Evolutionary conservation across 139 green algal species (phyloP), one percentile per base, ranked within the genome.

Genomic region (Chlamydomonas sphaeroides): DNA sequence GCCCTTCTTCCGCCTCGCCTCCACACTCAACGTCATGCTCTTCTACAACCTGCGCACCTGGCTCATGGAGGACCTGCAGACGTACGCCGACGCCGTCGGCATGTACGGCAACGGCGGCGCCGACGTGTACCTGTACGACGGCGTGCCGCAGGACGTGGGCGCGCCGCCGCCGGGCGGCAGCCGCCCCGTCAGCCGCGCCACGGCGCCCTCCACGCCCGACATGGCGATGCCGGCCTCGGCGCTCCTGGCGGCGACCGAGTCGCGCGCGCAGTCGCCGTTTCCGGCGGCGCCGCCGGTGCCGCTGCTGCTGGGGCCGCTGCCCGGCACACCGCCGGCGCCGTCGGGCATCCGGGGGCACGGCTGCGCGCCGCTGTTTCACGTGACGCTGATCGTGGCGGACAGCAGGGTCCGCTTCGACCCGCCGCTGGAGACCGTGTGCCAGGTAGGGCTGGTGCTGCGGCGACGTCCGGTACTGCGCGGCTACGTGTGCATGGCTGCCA

Each of bases 1-100:
- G 20, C 39, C 67, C 18, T 87, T 80, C 75, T 85, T 80, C 45
- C 76, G 76, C 48, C 56, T 88, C 28, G 65, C 76, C 8, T 84
- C 76, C 18, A 77, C 77, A 3, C 45, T 84, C 68, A 88, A 88
- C 68, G 48, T 85, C 14, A 68, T 68, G 10, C 45, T 88, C 25
- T 84, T 71, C 56, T 82, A 84, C 68, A 63, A 68, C 1, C 67
- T 88, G 35, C 42, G 77, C 48, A 56, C 42, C 0, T 81, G 77
- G 67, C 28, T 88, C 39, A 8, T 84, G 35, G 8, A 77, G 36
- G 65, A 77, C 25, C 63, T 86, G 20, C 49, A 67, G 32, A 65
- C 72, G 21, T 88, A 88, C 57, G 48, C 62, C 42, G 77, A 51
- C 45, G 84, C 75, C 35, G 35, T 88, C 4, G 25, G 49, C 5